Evolutionary conservation across 192 early-diverging fungal species (phyloP).

Genomic region (Diversispora eburnea): DNA sequence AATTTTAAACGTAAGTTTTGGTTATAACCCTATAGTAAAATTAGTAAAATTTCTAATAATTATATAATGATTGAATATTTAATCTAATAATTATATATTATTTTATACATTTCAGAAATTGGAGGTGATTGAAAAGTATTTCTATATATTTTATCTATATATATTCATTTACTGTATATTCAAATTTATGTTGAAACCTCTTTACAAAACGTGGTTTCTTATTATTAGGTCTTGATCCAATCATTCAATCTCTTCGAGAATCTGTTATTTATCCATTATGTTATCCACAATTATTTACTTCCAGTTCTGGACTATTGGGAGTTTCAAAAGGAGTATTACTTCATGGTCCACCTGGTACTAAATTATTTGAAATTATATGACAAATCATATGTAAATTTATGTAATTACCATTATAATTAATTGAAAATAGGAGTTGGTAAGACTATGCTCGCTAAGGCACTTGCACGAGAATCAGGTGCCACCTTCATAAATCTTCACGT

Average conservation of each 20-base stretch:
- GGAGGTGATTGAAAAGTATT: slow-evolving; percentile 22
- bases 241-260: slow-evolving; percentile 88
- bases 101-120: slow-evolving; percentile 14
- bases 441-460: slow-evolving; percentile 97
- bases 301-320: slow-evolving; percentile 79
- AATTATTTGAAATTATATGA: slow-evolving; percentile 8
- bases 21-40: neutral
- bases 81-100: neutral
- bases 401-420: slow-evolving; percentile 6
- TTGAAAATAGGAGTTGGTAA: slow-evolving; percentile 77
- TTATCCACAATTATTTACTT: slow-evolving; percentile 88
- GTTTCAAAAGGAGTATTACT: slow-evolving; percentile 92
- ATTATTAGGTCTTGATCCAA: slow-evolving; percentile 82
- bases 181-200: too few species aligned
- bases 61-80: too few species aligned
- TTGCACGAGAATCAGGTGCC: slow-evolving; percentile 95
- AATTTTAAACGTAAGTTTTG: slow-evolving; percentile 66
- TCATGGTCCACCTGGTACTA: slow-evolving; percentile 81
- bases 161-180: neutral
- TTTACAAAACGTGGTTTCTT: neutral
- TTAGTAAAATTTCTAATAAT: neutral
- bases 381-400: slow-evolving; percentile 11
- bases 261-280: slow-evolving; percentile 94
- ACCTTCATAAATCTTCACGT: slow-evolving; percentile 98
- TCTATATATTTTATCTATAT: neutral